phyloP scores from a whole-genome alignment of 2,329 filamentous ascomycete species.

The Ceratocystis papillata region DNA sequence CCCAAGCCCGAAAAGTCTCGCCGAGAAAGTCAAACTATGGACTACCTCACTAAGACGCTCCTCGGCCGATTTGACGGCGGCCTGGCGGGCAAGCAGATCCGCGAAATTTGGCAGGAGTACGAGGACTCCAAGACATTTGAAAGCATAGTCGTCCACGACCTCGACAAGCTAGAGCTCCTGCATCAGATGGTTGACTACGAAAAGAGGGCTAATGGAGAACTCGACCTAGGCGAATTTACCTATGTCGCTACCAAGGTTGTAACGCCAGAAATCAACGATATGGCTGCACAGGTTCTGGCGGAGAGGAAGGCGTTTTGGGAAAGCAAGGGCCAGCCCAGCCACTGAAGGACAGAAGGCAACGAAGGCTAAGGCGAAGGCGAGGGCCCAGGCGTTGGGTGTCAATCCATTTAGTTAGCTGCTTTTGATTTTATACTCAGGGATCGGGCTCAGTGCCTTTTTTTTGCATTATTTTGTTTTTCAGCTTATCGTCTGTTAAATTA shows the following conservation, averaged over 20 bases:
- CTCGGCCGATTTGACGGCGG: slow-evolving; percentile 68
- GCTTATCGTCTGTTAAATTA: too few species aligned
- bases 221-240: slow-evolving; percentile 79
- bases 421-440: too few species aligned
- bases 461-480: too few species aligned
- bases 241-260: slow-evolving; percentile 64
- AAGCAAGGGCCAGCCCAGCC: slow-evolving; percentile 29
- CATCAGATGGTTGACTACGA: slow-evolving; percentile 97
- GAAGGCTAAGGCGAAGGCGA: slow-evolving; percentile 33
- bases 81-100: slow-evolving; percentile 55
- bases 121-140: slow-evolving; percentile 78
- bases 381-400: slow-evolving; percentile 6
- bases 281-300: slow-evolving; percentile 63
- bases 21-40: slow-evolving; percentile 81
- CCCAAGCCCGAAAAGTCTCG: slow-evolving; percentile 79
- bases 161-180: slow-evolving; percentile 93
- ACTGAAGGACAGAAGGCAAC: slow-evolving; percentile 2
- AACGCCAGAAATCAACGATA: slow-evolving; percentile 66
- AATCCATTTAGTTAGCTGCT: too few species aligned
- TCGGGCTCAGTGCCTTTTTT: too few species aligned
- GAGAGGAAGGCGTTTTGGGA: slow-evolving; percentile 70
- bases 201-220: slow-evolving; percentile 49
- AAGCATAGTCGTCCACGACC: slow-evolving; percentile 83
- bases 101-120: slow-evolving; percentile 85
- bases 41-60: slow-evolving; percentile 66